Evolutionary conservation across 371 early-diverging fungal species (phyloP), one percentile per base, ranked within the genome.

Genomic region (Rhizopus microsporus): DNA sequence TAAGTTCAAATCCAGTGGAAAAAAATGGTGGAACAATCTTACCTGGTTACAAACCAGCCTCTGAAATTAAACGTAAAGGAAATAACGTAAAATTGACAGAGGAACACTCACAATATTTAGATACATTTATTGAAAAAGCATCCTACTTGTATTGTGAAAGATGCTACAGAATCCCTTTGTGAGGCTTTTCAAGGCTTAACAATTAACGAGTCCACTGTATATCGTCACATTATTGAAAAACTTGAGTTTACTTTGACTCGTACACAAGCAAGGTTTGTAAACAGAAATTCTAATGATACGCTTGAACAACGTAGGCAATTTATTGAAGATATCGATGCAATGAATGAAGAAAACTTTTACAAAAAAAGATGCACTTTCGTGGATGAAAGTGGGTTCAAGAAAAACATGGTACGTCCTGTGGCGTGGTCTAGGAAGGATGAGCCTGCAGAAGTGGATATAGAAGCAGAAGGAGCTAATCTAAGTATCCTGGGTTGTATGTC

Each of bases 151-250:
- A 57, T 53, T 37, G 57, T 65, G 15, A 59, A 60, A 40, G 60
- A 57, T 49, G 47, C 54, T 30, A 59, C 54, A 31, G 60, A 54
- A 15, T 31, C 31, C 13, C 60, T 65, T 54, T 57, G 65, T 57
- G 51, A 56, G 6, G 40, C 51, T 46, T 60, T 65, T 49, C 48
- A 60, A 3, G 51, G 29, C 31, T 39, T 57, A 34, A 46, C 29
- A 34, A 50, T 66, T 40, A 54, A 40, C 32, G 37, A 56, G 5
- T 65, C 60, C 13, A 56, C 51, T 44, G 58, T 63, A 29, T 56
- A 60, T 49, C 58, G 60, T 46, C 63, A 63, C 35, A 55, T 68
- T 16, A 58, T 56, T 44, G 44, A 63, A n/a, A 68, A 63, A 42
- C 49, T 63, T 0, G 35, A 60, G 43, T 61, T 68, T 45, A 57